Base-by-base conservation (phyloP, 202 grass and related monocot genomes). In the Zizania palustris region DNA sequence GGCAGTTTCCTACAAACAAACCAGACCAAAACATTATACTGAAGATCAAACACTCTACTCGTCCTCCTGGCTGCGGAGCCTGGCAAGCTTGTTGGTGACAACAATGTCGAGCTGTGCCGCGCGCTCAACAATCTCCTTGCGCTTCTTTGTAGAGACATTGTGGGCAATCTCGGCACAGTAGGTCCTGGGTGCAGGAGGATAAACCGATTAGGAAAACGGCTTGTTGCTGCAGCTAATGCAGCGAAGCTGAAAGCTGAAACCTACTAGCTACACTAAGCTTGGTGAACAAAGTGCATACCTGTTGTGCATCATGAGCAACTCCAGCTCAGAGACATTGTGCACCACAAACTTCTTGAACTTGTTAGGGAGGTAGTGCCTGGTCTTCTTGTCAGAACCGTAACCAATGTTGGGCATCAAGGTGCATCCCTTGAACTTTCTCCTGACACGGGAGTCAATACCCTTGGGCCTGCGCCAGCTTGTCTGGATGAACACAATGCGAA, bases 121-220 rank as follows among this genome's bases (percentile, higher is more conserved):
- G 6, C 85, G 90, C 85, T 97, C 87, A 3, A 93, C 90, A 0
- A 93, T 93, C 40, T 80, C 84, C 86, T 97, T 91, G 67, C 88
- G 90, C 78, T 97, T 93, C 68, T 69, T 85, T 4, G 93, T 91
- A 41, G 84, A 93, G 4, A 97, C 54, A 0, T 91, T 67, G 66
- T 90, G 93, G n/a, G 88, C 88, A 3, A 97, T 91, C 56, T 97
- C 91, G 13, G 91, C 91, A 28, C 94, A 90, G 79, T 93, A 97
- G 10, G 83, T 91, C 84, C 91, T 93, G 85, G 12, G 18, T 74
- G 33, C 1, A 49, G 8, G 11, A 80, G 11, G 34, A 12, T 13
- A 4, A 67, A 13, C 1, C 7, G 1, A 37, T n/a, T 11, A 37
- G 45, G 12, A 18, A 16, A 37, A 39, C 0, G 45, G 1, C 42